Evolutionary conservation across 2,329 filamentous ascomycete genomes (phyloP).

Genomic region (Sclerotinia sclerotiorum): DNA sequence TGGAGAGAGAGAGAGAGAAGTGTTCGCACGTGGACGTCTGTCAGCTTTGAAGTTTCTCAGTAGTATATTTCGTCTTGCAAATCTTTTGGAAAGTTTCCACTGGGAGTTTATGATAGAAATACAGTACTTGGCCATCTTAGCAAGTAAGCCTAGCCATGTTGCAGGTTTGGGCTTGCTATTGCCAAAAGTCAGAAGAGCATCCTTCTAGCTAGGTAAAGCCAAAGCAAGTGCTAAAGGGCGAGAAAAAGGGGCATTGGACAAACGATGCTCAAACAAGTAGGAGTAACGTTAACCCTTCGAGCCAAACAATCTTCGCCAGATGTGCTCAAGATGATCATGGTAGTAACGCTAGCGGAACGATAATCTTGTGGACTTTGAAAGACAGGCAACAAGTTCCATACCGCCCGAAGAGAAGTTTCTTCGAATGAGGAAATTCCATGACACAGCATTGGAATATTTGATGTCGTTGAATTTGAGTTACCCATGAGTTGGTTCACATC

Average conservation of each 20-base stretch:
- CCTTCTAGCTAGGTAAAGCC: neutral
- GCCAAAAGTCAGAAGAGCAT: neutral
- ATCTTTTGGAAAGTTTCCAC: neutral
- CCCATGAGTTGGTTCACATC: neutral
- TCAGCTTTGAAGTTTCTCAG: neutral
- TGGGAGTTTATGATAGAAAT: neutral
- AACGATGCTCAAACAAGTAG: neutral
- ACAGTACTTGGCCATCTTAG: neutral
- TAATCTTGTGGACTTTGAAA: too few species aligned
- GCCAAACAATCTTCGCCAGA: neutral
- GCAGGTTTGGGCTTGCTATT: neutral
- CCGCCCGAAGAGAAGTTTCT: neutral
- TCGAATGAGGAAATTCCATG: neutral
- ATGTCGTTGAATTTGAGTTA: conserved; percentile 23
- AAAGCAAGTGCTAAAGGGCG: neutral
- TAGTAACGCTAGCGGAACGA: neutral
- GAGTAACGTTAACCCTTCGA: neutral
- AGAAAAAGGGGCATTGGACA: neutral
- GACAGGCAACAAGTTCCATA: neutral
- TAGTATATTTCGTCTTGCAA: too few species aligned
- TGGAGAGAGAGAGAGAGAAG: neutral
- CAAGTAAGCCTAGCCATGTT: neutral
- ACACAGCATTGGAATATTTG: neutral
- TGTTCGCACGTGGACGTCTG: too few species aligned
- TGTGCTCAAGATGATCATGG: neutral